These are phyloP conservation scores for Coniella vitis DNA, from an alignment of 2,329 filamentous ascomycete species.

Conservation along the genomic window DNA sequence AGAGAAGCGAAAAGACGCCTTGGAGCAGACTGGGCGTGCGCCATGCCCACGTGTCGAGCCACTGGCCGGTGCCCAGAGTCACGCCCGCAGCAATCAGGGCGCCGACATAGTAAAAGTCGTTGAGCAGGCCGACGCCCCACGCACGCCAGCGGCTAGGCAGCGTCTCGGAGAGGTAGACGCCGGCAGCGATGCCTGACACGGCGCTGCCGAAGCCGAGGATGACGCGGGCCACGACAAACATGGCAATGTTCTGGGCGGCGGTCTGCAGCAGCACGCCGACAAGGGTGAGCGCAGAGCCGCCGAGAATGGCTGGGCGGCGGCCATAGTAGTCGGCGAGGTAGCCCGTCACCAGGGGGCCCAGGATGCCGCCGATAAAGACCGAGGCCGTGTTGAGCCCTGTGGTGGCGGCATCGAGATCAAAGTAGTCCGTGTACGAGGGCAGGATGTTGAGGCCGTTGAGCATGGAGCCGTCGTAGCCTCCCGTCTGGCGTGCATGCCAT, in stretches of 20 bases:
- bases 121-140: conserved; percentile 33
- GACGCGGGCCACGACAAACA: conserved; percentile 42
- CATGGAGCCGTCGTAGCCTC: conserved; percentile 42
- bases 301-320: conserved; percentile 36
- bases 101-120: conserved; percentile 30
- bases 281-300: conserved; percentile 33
- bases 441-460: conserved; percentile 52
- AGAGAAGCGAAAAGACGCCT: conserved; percentile 23
- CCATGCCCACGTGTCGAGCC: conserved; percentile 37
- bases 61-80: conserved; percentile 34
- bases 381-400: conserved; percentile 49
- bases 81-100: conserved; percentile 41
- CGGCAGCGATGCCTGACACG: conserved; percentile 35
- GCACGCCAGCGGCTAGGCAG: conserved; percentile 38
- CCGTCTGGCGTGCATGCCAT: conserved; percentile 26
- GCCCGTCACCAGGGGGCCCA: conserved; percentile 38
- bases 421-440: conserved; percentile 49
- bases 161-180: conserved; percentile 43
- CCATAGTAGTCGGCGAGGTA: conserved; percentile 35
- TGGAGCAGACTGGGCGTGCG: conserved; percentile 34
- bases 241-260: conserved; percentile 42
- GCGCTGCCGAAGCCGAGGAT: conserved; percentile 40
- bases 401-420: conserved; percentile 44
- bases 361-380: conserved; percentile 44
- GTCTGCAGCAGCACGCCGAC: conserved; percentile 39